Evolutionary conservation across 768 basidiomycete species (phyloP).

Genomic region (Rhodotorula toruloides): DNA sequence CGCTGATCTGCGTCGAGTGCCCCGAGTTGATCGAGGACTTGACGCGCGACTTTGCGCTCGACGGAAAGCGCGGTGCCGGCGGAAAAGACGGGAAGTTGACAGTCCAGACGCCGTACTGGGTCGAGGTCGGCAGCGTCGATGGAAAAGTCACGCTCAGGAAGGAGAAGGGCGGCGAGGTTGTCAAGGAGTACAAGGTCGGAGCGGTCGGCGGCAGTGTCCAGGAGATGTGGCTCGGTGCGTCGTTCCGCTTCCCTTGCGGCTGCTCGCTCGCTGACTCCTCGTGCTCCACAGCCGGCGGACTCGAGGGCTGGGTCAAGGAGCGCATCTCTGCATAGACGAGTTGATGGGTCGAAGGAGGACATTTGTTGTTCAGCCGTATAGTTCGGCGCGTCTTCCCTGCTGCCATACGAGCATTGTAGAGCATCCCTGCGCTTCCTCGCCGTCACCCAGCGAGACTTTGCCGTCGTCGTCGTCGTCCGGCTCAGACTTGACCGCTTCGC

Average conservation of each 20-base stretch:
- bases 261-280: neutral
- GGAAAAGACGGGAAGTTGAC: slow-evolving; percentile 78
- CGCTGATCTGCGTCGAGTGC: slow-evolving; percentile 86
- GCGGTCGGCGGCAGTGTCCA: slow-evolving; percentile 90
- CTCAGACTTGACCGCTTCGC: neutral
- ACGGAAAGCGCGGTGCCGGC: slow-evolving; percentile 69
- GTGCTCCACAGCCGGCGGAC: slow-evolving; percentile 29
- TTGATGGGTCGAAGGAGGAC: too few species aligned
- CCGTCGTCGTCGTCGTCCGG: too few species aligned
- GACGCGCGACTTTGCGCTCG: slow-evolving; percentile 66
- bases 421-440: too few species aligned
- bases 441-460: too few species aligned
- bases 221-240: slow-evolving; percentile 77
- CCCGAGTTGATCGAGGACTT: slow-evolving; percentile 82
- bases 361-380: too few species aligned
- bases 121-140: slow-evolving; percentile 64
- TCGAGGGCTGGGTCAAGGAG: slow-evolving; percentile 38
- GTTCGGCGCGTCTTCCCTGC: too few species aligned
- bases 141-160: slow-evolving; percentile 61
- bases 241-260: neutral
- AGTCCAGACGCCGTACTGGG: slow-evolving; percentile 62
- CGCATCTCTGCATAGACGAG: too few species aligned
- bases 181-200: slow-evolving; percentile 60
- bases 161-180: slow-evolving; percentile 51
- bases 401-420: too few species aligned